Conservation (phyloP, 768 basidiomycete genomes). For the Boletales sp. region DNA sequence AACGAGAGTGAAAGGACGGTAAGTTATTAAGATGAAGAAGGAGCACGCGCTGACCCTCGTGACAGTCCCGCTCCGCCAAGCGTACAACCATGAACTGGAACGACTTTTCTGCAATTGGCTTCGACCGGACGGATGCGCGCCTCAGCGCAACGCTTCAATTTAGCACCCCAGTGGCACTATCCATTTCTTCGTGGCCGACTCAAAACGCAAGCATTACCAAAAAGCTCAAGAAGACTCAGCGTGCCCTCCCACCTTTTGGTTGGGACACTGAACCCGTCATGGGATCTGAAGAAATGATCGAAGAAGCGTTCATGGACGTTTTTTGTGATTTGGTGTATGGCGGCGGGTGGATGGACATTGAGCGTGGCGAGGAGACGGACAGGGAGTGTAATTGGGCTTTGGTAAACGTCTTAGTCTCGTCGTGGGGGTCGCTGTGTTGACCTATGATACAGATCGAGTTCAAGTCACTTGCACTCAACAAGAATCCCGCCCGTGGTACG, state of each 20-base stretch:
- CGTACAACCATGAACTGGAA: constrained; percentile 87
- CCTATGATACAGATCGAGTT: constrained; percentile 71
- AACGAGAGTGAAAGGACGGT: constrained; percentile 81
- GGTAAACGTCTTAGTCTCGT: constrained; percentile 42
- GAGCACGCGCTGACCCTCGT: constrained; percentile 6
- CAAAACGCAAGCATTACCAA: constrained; percentile 69
- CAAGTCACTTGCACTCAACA: constrained; percentile 61
- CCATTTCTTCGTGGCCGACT: constrained; percentile 69
- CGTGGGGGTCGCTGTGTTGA: neutral
- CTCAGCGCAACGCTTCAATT: constrained; percentile 84
- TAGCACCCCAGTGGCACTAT: constrained; percentile 48
- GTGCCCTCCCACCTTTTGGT: constrained; percentile 73
- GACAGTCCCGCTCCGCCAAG: constrained; percentile 63
- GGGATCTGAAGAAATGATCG: constrained; percentile 76
- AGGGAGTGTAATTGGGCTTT: constrained; percentile 91
- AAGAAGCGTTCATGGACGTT: constrained; percentile 87
- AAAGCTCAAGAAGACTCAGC: constrained; percentile 80
- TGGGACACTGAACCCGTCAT: constrained; percentile 89
- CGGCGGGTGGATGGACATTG: constrained; percentile 81
- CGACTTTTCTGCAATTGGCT: constrained; percentile 83
- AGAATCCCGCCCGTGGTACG: constrained; percentile 8
- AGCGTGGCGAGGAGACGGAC: constrained; percentile 67
- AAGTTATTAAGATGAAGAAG: constrained; percentile 10
- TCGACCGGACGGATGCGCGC: constrained; percentile 73
- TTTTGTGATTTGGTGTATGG: constrained; percentile 82